Conservation (phyloP, 768 basidiomycete genomes). For the Suillus alpinus region DNA sequence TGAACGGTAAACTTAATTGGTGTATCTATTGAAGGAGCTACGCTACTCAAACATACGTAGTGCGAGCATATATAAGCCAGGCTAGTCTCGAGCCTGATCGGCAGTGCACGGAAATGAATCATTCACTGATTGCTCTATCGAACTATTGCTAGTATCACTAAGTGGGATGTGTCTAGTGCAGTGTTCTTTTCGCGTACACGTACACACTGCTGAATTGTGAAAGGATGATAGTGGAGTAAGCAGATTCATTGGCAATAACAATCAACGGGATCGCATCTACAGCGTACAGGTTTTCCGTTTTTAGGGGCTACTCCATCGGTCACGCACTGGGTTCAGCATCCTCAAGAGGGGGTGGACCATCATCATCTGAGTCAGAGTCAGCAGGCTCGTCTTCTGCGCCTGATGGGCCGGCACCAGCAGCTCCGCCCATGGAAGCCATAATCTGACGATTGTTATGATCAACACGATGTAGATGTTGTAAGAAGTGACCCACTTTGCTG, state of each 20-base stretch:
- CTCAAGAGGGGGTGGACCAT: conserved; percentile 81
- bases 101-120: not conserved
- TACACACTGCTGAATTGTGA: not conserved
- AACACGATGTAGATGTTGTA: conserved; percentile 4
- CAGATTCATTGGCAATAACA: conserved; percentile 1
- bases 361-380: conserved; percentile 44
- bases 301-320: not conserved
- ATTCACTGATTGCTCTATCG: not conserved
- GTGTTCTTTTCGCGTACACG: not conserved
- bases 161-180: not conserved
- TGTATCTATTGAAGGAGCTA: not conserved
- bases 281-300: not conserved
- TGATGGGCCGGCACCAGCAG: conserved; percentile 13
- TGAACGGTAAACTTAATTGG: not conserved
- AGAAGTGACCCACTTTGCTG: conserved; percentile 45
- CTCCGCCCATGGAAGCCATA: conserved; percentile 37
- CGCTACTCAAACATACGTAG: not conserved
- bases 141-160: not conserved
- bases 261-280: not conserved
- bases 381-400: conserved; percentile 20
- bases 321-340: conserved; percentile 41
- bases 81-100: not conserved
- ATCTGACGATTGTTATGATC: conserved; percentile 28
- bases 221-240: not conserved
- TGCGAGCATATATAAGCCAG: not conserved